These are phyloP conservation scores for Psophocarpus tetragonolobus DNA, from an alignment of 306 rosid species.

Conservation along the genomic window DNA sequence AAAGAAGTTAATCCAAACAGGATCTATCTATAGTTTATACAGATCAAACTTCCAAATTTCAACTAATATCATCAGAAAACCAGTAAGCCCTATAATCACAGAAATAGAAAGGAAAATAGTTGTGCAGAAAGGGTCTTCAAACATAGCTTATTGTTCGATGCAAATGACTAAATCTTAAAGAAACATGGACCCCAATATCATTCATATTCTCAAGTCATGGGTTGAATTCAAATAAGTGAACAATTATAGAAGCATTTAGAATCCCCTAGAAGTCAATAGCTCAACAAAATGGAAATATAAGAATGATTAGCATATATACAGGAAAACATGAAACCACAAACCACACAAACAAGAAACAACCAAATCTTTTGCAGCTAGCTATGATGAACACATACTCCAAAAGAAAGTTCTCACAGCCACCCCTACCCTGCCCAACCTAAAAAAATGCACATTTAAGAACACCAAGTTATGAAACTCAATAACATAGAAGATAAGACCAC, in stretches of 20 bases:
- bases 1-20: too few species aligned
- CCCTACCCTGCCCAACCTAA: too few species aligned
- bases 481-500: too few species aligned
- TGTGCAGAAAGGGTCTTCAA: background rate
- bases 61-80: background rate
- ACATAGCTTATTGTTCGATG: background rate
- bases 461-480: background rate
- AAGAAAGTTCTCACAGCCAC: too few species aligned
- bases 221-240: background rate
- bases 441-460: background rate
- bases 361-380: background rate
- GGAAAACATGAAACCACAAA: background rate
- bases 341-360: background rate
- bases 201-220: background rate
- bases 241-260: slow-evolving; percentile 1
- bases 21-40: too few species aligned
- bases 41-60: background rate
- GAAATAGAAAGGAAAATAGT: background rate
- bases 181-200: background rate
- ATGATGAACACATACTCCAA: too few species aligned
- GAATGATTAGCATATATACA: background rate
- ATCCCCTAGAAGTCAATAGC: background rate
- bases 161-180: background rate
- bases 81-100: background rate
- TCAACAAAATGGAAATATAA: background rate